These are phyloP conservation scores for Carex parvula DNA, from an alignment of 176 grass and related monocot genomes.

Conservation along the genomic window DNA sequence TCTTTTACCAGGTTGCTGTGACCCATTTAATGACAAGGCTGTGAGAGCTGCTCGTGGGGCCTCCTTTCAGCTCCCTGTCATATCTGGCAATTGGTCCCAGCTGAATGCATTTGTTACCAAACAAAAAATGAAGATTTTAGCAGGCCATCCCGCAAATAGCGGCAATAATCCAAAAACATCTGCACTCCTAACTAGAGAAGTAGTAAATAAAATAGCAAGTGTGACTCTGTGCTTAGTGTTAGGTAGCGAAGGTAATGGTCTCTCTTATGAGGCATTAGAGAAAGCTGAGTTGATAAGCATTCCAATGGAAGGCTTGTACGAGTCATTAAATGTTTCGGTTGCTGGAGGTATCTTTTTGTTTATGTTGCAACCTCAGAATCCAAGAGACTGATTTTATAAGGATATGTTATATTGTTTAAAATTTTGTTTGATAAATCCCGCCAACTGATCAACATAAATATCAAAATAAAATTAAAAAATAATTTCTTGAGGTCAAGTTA, in stretches of 20 bases:
- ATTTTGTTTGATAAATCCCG: background rate
- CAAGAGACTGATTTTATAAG: slow-evolving; percentile 6
- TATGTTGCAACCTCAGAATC: slow-evolving; percentile 56
- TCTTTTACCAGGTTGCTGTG: slow-evolving; percentile 82
- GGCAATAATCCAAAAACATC: slow-evolving; percentile 31
- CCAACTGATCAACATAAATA: no score
- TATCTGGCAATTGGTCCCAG: slow-evolving; percentile 56
- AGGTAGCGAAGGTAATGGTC: slow-evolving; percentile 88
- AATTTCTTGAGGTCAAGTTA: background rate
- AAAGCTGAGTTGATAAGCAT: slow-evolving; percentile 79
- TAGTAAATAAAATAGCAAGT: slow-evolving; percentile 55
- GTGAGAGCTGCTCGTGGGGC: slow-evolving; percentile 80
- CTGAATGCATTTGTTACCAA: slow-evolving; percentile 32
- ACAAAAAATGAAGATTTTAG: slow-evolving; percentile 61
- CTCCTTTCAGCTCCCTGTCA: slow-evolving; percentile 73
- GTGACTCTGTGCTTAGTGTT: slow-evolving; percentile 74
- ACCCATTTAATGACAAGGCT: slow-evolving; percentile 96
- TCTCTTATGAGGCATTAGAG: slow-evolving; percentile 47
- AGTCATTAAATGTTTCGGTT: slow-evolving; percentile 98
- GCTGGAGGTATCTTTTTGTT: slow-evolving; percentile 92
- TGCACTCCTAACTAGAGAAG: slow-evolving; percentile 36
- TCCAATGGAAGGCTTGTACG: slow-evolving; percentile 86
- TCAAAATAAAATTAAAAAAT: background rate
- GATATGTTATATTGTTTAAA: background rate
- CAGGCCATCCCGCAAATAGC: slow-evolving; percentile 62